A percentile compares a stretch with the other conserved stretches of the same genome.
Conservation (phyloP, 331 rosid species). For the Malus hybrid region DNA sequence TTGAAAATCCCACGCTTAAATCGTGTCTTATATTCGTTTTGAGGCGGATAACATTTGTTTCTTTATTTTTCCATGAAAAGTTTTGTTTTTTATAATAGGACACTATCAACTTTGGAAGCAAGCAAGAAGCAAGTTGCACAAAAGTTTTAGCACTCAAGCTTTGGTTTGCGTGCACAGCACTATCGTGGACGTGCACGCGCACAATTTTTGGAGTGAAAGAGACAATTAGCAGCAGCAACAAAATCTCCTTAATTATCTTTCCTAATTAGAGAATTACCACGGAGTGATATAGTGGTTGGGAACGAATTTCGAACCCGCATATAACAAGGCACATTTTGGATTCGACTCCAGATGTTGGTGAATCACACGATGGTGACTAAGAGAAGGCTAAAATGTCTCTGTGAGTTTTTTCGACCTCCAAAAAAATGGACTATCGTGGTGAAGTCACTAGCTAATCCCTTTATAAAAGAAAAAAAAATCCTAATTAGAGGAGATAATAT, state of each 20-base stretch:
- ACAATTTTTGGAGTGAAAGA: slow-evolving; percentile 10
- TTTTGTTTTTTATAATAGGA: not conserved
- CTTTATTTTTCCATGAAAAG: too few relatives aligned
- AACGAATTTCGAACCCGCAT: too few relatives aligned
- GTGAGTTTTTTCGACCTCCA: fast-evolving
- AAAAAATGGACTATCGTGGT: fast-evolving
- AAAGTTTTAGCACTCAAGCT: not conserved
- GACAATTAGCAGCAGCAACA: not conserved
- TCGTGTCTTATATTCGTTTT: not conserved
- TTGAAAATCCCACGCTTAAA: too few relatives aligned
- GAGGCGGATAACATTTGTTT: not conserved
- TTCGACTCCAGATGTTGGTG: fast-evolving
- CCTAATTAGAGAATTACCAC: not conserved
- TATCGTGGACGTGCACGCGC: slow-evolving; percentile 37
- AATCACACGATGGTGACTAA: too few relatives aligned
- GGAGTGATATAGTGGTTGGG: fast-evolving
- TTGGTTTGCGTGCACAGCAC: slow-evolving; percentile 32
- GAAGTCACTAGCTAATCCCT: too few relatives aligned
- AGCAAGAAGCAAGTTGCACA: not conserved
- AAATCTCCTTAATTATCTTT: not conserved
- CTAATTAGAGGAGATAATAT: not conserved
- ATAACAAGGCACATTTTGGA: too few relatives aligned
- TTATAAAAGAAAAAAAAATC: too few relatives aligned
- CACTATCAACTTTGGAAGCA: not conserved
- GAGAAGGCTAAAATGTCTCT: fast-evolving